Base-by-base conservation (phyloP, 768 basidiomycete species). In the Amanita phalloides region DNA sequence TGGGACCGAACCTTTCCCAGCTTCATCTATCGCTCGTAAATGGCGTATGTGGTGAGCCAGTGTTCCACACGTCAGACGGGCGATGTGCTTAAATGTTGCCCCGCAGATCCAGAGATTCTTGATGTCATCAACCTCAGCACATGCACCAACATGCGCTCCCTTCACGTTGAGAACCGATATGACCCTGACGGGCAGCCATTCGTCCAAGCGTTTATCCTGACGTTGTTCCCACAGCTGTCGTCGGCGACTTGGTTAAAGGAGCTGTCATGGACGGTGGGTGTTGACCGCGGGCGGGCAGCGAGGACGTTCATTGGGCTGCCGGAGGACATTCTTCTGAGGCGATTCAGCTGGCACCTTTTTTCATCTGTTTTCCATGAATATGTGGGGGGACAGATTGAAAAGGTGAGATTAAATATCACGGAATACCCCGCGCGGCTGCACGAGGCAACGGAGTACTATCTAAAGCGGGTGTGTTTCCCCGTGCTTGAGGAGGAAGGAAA, bases 151-250 rank as follows among this genome's bases (percentile, higher is more conserved):
- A 38, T 67, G 21, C 54, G 54, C 9, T 58, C 56, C 21, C 39
- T 68, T 11, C 58, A 63, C 45, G 52, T 68, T 10, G 63, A 66
- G 60, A 11, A 57, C 60, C n/a, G 53, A 57, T 17, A 57, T 62
- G 38, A 58, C 57, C 25, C 59, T 61, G 25, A 47, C 57, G 33
- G 41, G 46, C 36, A 38, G 7, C 51, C 32, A 10, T 43, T 51
- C 1, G 55, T 64, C 2, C 55, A 60, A 37, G 46, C 49, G 26
- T 59, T 64, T 46, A 59, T 64, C 49, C 58, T 56, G 39, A 37
- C 36, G 10, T 41, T 64, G 21, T 61, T 67, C 47, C 51, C 53
- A 7, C 60, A 63, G 37, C 44, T 66, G 5, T 54, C 57, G 13
- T 63, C 62, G 0, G 39, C 55, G n/a, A 6, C 17, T n/a, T 17